Evolutionary conservation across 2,329 filamentous ascomycete genomes (phyloP), one percentile per base, ranked within the genome.

Genomic region (Polytolypa hystricis): DNA sequence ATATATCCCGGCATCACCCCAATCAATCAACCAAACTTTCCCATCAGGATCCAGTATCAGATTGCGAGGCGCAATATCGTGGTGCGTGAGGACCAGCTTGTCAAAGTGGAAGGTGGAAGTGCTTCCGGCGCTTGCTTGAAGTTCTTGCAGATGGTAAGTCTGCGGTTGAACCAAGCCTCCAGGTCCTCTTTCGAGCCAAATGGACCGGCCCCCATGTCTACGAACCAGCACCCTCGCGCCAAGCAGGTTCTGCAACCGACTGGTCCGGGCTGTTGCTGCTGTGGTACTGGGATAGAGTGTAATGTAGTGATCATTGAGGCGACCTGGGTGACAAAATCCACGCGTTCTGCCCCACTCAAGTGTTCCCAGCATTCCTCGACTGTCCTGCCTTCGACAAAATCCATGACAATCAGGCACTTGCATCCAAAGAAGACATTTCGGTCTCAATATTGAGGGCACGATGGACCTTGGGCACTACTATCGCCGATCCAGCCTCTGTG

Each of bases 401-500:
- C 50, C 44, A 52, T 52, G 18, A 52, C 42, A 38, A 51, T 43
- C 20, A 49, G 48, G n/a, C 49, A 42, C 21, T 17, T 38, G 2
- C 34, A 48, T 10, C 42, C 45, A 33, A 47, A 50, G 19, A 46
- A 52, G 26, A 46, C 30, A 9, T 41, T 46, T 5, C 45, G 27
- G 28, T 50, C 45, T 31, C 25, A 14, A 51, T 9, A 12, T 49
- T 39, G 23, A 50, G 41, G 21, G 42, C 33, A 4, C 47, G 46
- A 46, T 51, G 32, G 25, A 52, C 43, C 30, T 42, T 34, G 32
- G 45, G 44, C 15, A 31, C 44, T 40, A 41, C 44, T 33, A 51
- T 47, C 20, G 17, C 14, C 28, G 33, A 34, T 10, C 12, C 27
- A n/a, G 42, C 31, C 35, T 36, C 46, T 19, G 43, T 45, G 9